Conservation (phyloP, 2,329 filamentous ascomycete genomes). For the Pseudocercospora cruenta region DNA sequence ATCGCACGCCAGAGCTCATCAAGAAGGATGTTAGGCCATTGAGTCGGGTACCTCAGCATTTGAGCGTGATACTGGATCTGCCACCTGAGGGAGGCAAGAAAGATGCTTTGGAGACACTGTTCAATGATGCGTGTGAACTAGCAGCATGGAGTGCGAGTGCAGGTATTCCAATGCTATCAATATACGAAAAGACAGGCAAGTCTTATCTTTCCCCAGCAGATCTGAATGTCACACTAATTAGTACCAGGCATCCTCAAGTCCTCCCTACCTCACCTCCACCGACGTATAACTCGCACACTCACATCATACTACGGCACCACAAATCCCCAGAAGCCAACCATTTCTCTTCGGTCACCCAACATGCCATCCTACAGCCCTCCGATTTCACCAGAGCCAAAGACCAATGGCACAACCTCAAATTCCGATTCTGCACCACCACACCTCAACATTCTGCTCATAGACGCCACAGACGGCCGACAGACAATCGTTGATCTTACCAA, state of each 20-base stretch:
- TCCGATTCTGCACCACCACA: conserved; percentile 41
- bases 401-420: conserved; percentile 42
- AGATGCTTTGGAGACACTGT: conserved; percentile 77
- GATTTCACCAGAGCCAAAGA: conserved; percentile 28
- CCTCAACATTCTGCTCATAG: conserved; percentile 75
- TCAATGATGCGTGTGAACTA: conserved; percentile 90
- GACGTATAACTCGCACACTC: conserved; percentile 76
- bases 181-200: conserved; percentile 90
- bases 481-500: conserved; percentile 95
- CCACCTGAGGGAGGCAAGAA: conserved; percentile 69
- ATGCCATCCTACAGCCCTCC: conserved; percentile 61
- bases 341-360: conserved; percentile 75
- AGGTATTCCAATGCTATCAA: conserved; percentile 81
- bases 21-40: conserved; percentile 79
- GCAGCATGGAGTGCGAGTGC: conserved; percentile 91
- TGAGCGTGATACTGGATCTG: conserved; percentile 82
- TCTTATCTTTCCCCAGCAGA: neutral
- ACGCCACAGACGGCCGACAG: conserved; percentile 84
- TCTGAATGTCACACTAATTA: conserved; percentile 4
- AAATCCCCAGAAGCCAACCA: conserved; percentile 63
- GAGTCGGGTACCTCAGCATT: conserved; percentile 75
- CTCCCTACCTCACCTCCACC: conserved; percentile 82
- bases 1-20: conserved; percentile 91
- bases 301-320: conserved; percentile 80
- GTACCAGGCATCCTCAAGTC: conserved; percentile 79